Evolutionary conservation across 768 basidiomycete species (phyloP), one percentile per base, ranked within the genome.

Genomic region (Rhizopogon rudus): DNA sequence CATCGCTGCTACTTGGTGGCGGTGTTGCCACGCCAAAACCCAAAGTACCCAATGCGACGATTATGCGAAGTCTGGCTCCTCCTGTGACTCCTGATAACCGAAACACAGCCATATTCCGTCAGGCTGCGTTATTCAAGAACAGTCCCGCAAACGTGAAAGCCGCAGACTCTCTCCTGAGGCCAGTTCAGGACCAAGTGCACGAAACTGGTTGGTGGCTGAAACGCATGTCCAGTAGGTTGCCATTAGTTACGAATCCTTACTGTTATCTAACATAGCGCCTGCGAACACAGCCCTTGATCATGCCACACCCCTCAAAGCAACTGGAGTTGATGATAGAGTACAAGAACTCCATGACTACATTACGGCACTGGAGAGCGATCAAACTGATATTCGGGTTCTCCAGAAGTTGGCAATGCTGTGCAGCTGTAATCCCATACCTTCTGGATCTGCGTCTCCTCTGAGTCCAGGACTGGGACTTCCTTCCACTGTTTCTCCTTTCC

Each of bases 151-250:
- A 79, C 52, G 79, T 78, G 58, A 68, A 72, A 28, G 73, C 70
- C 31, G 63, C 78, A 22, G 72, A 82, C n/a, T 80, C 83, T 16
- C 70, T 93, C 63, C 71, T 91, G 61, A 84, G 89, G 60, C 83
- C 85, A 20, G 68, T 90, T 55, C 82, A 86, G 57, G 84, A 81
- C 52, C 76, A 79, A 59, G 84, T 77, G 57, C 82, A 85, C 61
- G 86, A 89, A 63, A 84, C 82, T 20, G 82, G 82, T 6, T 95
- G 93, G 93, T 94, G 93, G 92, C 66, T 83, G 58, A 91, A 88
- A 66, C 78, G 87, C 60, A 84, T 82, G 67, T 74, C 80, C 41
- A 69, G 92, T 94, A 65, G 67, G 83, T 81, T 41, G 41, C 31
- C 5, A 40, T 50, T 46, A 55, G 5, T 14, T 14, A 49, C 35